These are phyloP conservation scores for Rhodotorula diobovata DNA, from an alignment of 768 basidiomycete genomes.

Conservation along the genomic window DNA sequence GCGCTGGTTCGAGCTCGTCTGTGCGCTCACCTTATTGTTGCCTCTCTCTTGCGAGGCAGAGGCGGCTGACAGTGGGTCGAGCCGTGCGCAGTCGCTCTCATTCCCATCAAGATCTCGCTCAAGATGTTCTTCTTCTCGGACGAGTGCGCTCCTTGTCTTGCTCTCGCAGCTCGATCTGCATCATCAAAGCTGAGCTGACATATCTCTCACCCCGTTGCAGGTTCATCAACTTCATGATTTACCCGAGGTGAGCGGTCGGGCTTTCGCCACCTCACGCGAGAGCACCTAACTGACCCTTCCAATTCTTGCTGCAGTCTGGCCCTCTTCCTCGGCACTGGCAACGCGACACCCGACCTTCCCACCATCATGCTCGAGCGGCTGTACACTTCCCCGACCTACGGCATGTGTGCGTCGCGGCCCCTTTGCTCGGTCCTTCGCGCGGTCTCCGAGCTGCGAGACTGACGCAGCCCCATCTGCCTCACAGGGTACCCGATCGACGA, in stretches of 20 bases:
- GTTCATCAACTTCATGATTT: constrained; percentile 49
- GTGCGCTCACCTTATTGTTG: neutral
- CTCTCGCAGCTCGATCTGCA: neutral
- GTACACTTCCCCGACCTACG: constrained; percentile 51
- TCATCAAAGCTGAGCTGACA: neutral
- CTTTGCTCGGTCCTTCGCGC: neutral
- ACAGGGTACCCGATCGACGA: constrained; percentile 48
- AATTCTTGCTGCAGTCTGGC: constrained; percentile 32
- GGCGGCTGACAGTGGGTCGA: neutral
- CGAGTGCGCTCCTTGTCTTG: constrained; percentile 40
- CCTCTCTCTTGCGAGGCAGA: fast-evolving
- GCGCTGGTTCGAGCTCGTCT: constrained; percentile 49
- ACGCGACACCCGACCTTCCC: constrained; percentile 51
- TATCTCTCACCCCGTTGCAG: constrained; percentile 13
- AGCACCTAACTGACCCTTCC: neutral
- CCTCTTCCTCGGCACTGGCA: constrained; percentile 49
- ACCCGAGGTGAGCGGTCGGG: constrained; percentile 36
- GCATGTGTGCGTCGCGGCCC: constrained; percentile 46
- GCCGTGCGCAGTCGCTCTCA: constrained; percentile 42
- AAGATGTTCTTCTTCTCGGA: constrained; percentile 51
- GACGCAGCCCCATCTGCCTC: neutral
- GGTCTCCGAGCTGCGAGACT: neutral
- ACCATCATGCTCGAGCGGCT: constrained; percentile 51
- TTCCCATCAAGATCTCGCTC: constrained; percentile 50
- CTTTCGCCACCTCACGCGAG: too few relatives aligned